Conservation (phyloP, 495 filamentous ascomycete species). For the Hypoxylon trugodes region DNA sequence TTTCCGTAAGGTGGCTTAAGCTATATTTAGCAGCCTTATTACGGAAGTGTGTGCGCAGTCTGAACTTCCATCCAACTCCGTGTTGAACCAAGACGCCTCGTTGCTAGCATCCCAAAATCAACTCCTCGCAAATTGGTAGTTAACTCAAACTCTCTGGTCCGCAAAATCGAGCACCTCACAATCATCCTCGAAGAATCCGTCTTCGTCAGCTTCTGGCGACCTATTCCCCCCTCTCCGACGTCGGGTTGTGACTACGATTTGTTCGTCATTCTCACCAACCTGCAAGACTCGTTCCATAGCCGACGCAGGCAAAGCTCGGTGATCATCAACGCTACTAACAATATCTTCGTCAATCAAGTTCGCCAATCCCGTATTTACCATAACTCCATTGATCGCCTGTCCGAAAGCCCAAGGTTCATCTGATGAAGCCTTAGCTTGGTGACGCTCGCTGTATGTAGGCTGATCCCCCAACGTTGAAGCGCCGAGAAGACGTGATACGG, state of each 20-base stretch:
- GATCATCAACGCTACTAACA: slow-evolving; percentile 57
- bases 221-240: slow-evolving; percentile 66
- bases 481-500: slow-evolving; percentile 44
- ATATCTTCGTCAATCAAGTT: slow-evolving; percentile 64
- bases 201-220: slow-evolving; percentile 63
- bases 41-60: slow-evolving; percentile 26
- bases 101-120: slow-evolving; percentile 25
- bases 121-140: slow-evolving; percentile 20
- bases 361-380: slow-evolving; percentile 66
- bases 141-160: slow-evolving; percentile 75
- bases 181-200: slow-evolving; percentile 94
- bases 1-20: slow-evolving; percentile 23
- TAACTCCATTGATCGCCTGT: slow-evolving; percentile 64
- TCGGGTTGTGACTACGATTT: slow-evolving; percentile 82
- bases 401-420: slow-evolving; percentile 74
- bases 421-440: slow-evolving; percentile 14
- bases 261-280: slow-evolving; percentile 72
- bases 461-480: slow-evolving; percentile 42
- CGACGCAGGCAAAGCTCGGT: slow-evolving; percentile 60
- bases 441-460: slow-evolving; percentile 26
- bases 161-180: slow-evolving; percentile 94
- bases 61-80: slow-evolving; percentile 31
- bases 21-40: slow-evolving; percentile 6
- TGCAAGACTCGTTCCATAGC: slow-evolving; percentile 65
- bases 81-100: slow-evolving; percentile 32